phyloP scores from a whole-genome alignment of 371 early-diverging fungal genomes.

The Haplosporangium sp. region DNA sequence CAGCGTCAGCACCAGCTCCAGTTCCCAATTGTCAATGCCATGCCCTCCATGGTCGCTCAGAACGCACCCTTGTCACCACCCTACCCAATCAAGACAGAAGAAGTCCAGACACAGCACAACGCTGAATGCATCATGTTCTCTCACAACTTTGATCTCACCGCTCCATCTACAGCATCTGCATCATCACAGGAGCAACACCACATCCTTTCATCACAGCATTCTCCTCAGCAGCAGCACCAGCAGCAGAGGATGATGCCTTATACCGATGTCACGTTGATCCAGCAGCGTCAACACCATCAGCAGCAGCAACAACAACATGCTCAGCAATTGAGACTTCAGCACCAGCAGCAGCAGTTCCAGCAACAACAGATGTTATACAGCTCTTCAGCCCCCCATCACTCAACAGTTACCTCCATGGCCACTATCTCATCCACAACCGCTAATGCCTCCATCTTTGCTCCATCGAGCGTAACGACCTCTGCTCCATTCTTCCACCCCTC shows the following conservation, averaged over 20 bases:
- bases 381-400: constrained; percentile 9
- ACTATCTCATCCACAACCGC: constrained; percentile 25
- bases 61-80: constrained; percentile 46
- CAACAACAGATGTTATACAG: constrained; percentile 42
- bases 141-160: constrained; percentile 18
- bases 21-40: constrained; percentile 17
- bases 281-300: constrained; percentile 39
- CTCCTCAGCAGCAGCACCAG: constrained; percentile 22
- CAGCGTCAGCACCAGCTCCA: constrained; percentile 45
- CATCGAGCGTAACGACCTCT: constrained; percentile 8
- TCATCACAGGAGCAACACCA: constrained; percentile 16
- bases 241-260: constrained; percentile 24
- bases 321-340: constrained; percentile 37
- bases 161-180: constrained; percentile 10
- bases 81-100: constrained; percentile 47
- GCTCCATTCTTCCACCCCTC: constrained; percentile 13
- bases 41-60: constrained; percentile 20
- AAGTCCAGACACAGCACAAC: constrained; percentile 17
- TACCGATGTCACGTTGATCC: constrained; percentile 16
- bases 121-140: constrained; percentile 35
- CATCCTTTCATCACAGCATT: constrained; percentile 25
- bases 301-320: constrained; percentile 39
- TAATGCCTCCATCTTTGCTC: constrained; percentile 1
- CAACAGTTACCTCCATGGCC: constrained; percentile 20
- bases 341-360: constrained; percentile 27